These are phyloP conservation scores for Xylariaceae sp. DNA, from an alignment of 2,329 filamentous ascomycete species.

Conservation along the genomic window DNA sequence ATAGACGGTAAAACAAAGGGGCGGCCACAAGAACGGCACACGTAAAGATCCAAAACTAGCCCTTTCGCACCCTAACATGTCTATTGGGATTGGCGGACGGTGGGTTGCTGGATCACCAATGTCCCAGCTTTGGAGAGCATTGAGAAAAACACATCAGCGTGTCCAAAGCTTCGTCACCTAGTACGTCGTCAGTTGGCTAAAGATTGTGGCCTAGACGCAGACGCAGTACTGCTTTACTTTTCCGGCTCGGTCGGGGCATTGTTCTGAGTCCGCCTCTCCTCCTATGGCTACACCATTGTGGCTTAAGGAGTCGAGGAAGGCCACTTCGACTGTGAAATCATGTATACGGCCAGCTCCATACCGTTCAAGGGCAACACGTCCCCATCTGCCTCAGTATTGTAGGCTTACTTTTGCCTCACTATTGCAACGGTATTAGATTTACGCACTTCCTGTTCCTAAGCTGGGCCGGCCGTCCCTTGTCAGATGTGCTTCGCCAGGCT, in stretches of 20 bases:
- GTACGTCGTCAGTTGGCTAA: conserved; percentile 38
- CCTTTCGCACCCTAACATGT: conserved; percentile 29
- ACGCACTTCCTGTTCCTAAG: conserved; percentile 44
- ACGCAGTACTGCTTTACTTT: conserved; percentile 40
- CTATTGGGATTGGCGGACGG: conserved; percentile 60
- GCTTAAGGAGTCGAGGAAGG: conserved; percentile 45
- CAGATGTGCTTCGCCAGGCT: conserved; percentile 18
- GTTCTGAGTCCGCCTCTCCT: conserved; percentile 46
- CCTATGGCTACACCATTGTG: conserved; percentile 46
- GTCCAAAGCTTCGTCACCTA: conserved; percentile 37
- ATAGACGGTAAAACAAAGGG: conserved; percentile 2
- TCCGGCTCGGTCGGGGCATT: conserved; percentile 40
- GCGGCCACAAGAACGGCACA: conserved; percentile 1
- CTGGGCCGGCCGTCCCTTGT: conserved; percentile 39
- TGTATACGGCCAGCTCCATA: conserved; percentile 39
- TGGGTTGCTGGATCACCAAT: conserved; percentile 35
- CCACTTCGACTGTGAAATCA: conserved; percentile 33
- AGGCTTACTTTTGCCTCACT: conserved; percentile 40
- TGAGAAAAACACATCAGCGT: conserved; percentile 33
- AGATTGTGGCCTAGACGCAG: conserved; percentile 40
- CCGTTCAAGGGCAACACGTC: conserved; percentile 42
- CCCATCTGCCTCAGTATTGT: conserved; percentile 45
- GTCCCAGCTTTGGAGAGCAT: conserved; percentile 39
- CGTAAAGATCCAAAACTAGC: conserved; percentile 14
- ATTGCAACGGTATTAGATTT: conserved; percentile 41